Base-by-base conservation (phyloP, 192 early-diverging fungal species). In the Gonapodya prolifera region DNA sequence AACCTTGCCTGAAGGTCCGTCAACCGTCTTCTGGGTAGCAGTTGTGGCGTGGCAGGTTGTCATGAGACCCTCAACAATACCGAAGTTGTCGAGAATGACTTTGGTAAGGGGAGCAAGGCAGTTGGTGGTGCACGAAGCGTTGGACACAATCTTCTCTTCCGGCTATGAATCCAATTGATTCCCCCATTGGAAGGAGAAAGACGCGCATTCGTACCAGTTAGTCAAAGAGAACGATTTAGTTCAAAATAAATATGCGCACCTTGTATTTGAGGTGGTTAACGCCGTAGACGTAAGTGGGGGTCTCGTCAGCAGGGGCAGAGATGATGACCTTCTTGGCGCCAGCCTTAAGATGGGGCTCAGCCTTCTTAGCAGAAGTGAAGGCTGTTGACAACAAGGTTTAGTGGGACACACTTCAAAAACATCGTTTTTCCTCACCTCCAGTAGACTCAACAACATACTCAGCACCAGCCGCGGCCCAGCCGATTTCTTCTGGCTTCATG, bases 81-180 rank as follows among this genome's bases (percentile, higher is more conserved):
- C 95, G 84, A 97, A 98, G 82, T 95, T 88, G 82, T 97, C 95
- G 74, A 77, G 77, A 82, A 99, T 89, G 78, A 98, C 93, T 90
- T 98, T 97, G 86, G 94, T 96, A 77, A 99, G 88, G 73, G 97
- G 96, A 31, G 97, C 97, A 76, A 99, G 85, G 86, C 97, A 98
- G 92, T 98, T 99, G 92, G 97, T 99, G 79, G 97, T 99, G 92
- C 97, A 99, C 33, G 97, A 99, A 76, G 97, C 97, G 85, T 99
- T 99, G 78, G 95, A 97, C 79, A 99, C 89, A 78, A 99, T 61
- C 23, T 61, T 61, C 45, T 61, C 45, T 16, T 61, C 45, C 8
- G 23, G 8, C 71, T 18, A 29, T n/a, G n/a, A n/a, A n/a, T n/a
- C n/a, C n/a, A n/a, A n/a, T n/a, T n/a, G n/a, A n/a, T n/a, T n/a